phyloP scores from a whole-genome alignment of 2,329 filamentous ascomycete genomes.

The Paecilomyces niveus region DNA sequence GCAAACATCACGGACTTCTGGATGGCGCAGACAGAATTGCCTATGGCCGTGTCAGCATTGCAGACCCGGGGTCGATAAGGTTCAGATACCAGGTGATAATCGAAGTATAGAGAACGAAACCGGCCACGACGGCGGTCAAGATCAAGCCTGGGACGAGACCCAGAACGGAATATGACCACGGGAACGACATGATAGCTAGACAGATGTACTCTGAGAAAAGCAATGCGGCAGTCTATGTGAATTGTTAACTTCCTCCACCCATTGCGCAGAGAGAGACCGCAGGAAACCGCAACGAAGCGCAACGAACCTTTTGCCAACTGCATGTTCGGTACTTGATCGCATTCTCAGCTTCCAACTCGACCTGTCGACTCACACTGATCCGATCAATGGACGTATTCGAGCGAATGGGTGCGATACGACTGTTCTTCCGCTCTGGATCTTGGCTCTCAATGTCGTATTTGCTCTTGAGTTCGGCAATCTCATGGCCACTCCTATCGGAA shows the following conservation, averaged over 20 bases:
- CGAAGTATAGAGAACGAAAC: conserved; percentile 76
- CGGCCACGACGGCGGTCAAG: conserved; percentile 70
- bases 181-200: conserved; percentile 89
- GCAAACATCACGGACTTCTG: conserved; percentile 85
- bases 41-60: conserved; percentile 40
- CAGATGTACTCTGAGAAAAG: conserved; percentile 96
- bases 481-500: conserved; percentile 15
- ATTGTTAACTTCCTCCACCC: neutral
- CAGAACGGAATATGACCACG: conserved; percentile 82
- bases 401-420: conserved; percentile 14
- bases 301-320: conserved; percentile 74
- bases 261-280: no score
- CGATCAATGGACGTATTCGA: conserved; percentile 29
- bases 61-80: conserved; percentile 9
- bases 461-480: conserved; percentile 18
- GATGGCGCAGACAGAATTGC: conserved; percentile 87
- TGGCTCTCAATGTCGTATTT: conserved; percentile 23
- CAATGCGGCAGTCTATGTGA: conserved; percentile 65
- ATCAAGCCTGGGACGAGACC: conserved; percentile 83
- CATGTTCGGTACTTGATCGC: conserved; percentile 89
- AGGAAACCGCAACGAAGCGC: neutral
- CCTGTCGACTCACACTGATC: conserved; percentile 56
- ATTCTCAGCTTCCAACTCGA: conserved; percentile 67
- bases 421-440: conserved; percentile 8
- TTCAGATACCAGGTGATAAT: conserved; percentile 52